phyloP scores from a whole-genome alignment of 768 basidiomycete species.

The Postia placenta region DNA sequence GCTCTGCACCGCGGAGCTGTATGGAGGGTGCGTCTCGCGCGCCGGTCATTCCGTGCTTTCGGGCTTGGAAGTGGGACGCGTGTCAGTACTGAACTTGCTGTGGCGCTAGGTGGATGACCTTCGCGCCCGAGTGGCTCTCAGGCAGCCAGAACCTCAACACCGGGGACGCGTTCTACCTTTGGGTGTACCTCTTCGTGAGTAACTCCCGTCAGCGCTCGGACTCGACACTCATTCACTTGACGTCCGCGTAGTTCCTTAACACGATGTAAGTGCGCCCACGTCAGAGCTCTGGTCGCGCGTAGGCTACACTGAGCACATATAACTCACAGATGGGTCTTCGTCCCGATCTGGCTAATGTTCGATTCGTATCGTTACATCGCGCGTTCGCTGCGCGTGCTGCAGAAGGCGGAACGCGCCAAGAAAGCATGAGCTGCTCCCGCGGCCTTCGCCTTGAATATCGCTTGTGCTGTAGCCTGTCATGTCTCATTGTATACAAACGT shows the following conservation, averaged over 20 bases:
- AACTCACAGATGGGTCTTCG: slow-evolving; percentile 62
- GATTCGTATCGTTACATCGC: slow-evolving; percentile 75
- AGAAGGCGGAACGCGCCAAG: slow-evolving; percentile 15
- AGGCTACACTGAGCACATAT: too few relatives aligned
- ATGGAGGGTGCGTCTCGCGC: slow-evolving; percentile 49
- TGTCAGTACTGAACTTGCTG: background rate
- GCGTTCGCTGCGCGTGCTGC: slow-evolving; percentile 40
- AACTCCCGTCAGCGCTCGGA: too few relatives aligned
- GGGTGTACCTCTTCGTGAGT: slow-evolving; percentile 77
- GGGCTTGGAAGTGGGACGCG: too few relatives aligned
- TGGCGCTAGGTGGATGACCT: slow-evolving; percentile 64
- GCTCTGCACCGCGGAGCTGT: slow-evolving; percentile 67
- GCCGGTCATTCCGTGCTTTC: too few relatives aligned
- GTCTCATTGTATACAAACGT: too few relatives aligned
- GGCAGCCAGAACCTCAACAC: slow-evolving; percentile 69
- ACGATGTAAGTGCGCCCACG: slow-evolving; percentile 66
- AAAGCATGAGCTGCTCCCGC: too few relatives aligned
- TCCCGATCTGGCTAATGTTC: slow-evolving; percentile 71
- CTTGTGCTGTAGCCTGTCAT: too few relatives aligned
- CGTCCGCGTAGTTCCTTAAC: slow-evolving; percentile 81
- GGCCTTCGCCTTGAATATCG: too few relatives aligned
- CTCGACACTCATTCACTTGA: too few relatives aligned
- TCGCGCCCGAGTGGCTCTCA: slow-evolving; percentile 80
- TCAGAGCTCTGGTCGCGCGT: too few relatives aligned
- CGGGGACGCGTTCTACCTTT: slow-evolving; percentile 63